Conservation (phyloP, 352 stramenopile genomes). For the Phytophthora pseudosyringae region DNA sequence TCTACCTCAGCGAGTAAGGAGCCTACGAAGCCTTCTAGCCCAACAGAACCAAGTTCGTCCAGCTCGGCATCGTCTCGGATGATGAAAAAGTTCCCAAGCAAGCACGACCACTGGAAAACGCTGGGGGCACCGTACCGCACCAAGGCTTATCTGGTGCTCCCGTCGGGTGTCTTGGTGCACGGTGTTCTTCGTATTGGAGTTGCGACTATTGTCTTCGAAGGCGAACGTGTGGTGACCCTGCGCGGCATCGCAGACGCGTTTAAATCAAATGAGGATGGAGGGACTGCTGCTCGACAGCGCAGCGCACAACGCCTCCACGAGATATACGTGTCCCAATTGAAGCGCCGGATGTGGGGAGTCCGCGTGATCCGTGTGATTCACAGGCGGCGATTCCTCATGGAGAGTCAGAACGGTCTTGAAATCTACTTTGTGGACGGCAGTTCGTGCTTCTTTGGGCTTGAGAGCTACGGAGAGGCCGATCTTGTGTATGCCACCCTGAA, state of each 20-base stretch:
- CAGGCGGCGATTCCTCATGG: conserved; percentile 75
- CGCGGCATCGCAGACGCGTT: conserved; percentile 62
- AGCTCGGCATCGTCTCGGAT: conserved; percentile 28
- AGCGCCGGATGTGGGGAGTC: conserved; percentile 78
- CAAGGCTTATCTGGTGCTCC: conserved; percentile 79
- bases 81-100: conserved; percentile 45
- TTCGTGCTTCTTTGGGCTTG: conserved; percentile 78
- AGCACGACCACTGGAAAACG: conserved; percentile 75
- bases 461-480: conserved; percentile 70
- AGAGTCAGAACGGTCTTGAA: conserved; percentile 75
- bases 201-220: conserved; percentile 83
- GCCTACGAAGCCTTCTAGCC: conserved; percentile 24
- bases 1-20: conserved; percentile 17
- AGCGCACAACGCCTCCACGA: conserved; percentile 53
- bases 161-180: conserved; percentile 75
- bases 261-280: conserved; percentile 50
- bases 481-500: conserved; percentile 80
- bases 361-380: conserved; percentile 85
- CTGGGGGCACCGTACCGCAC: conserved; percentile 70
- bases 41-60: conserved; percentile 26
- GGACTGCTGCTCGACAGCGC: conserved; percentile 31
- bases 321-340: conserved; percentile 71
- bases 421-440: conserved; percentile 89
- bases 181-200: conserved; percentile 75
- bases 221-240: conserved; percentile 74